Evolutionary conservation across 768 basidiomycete species (phyloP).

Genomic region (Tubosaeta sp.): DNA sequence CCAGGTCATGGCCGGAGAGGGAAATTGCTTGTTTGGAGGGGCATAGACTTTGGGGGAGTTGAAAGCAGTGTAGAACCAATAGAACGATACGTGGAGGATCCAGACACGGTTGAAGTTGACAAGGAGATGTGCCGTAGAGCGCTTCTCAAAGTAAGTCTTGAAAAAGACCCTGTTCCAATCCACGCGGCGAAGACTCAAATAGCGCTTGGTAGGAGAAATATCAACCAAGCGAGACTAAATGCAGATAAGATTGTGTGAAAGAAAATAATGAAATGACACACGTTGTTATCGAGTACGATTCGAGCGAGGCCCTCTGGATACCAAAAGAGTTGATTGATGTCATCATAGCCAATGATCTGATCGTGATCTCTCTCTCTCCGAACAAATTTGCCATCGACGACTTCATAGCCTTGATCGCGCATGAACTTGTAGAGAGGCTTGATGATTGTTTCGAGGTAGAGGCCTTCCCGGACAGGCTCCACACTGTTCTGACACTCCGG

Average conservation of each 20-base stretch:
- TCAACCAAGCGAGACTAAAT: slow-evolving; percentile 86
- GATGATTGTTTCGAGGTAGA: slow-evolving; percentile 87
- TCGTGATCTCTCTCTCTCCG: slow-evolving; percentile 92
- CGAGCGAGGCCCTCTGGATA: slow-evolving; percentile 96
- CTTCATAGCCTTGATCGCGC: slow-evolving; percentile 96
- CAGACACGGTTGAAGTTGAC: slow-evolving; percentile 99
- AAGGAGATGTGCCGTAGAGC: slow-evolving; percentile 86
- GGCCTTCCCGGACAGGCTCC: slow-evolving; percentile 91
- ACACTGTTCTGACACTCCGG: slow-evolving; percentile 94
- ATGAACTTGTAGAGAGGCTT: slow-evolving; percentile 96
- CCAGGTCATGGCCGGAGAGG: slow-evolving; percentile 90
- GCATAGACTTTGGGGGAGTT: slow-evolving; percentile 93
- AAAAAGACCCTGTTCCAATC: slow-evolving; percentile 96
- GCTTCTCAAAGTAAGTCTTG: slow-evolving; percentile 98
- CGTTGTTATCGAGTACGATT: slow-evolving; percentile 85
- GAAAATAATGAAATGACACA: slow-evolving; percentile 31
- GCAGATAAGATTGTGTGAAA: slow-evolving; percentile 5
- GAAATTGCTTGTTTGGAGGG: slow-evolving; percentile 55
- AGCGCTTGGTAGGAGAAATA: slow-evolving; percentile 86
- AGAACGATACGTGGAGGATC: slow-evolving; percentile 92
- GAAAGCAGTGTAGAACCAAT: slow-evolving; percentile 98
- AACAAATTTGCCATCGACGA: slow-evolving; percentile 91
- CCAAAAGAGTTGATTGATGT: slow-evolving; percentile 99
- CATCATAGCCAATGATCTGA: slow-evolving; percentile 97
- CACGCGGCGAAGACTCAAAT: slow-evolving; percentile 85